Percentiles rank a stretch among this genome's conserved stretches.
Conservation (phyloP, 352 stramenopile species). For the Aphanomyces euteiches region DNA sequence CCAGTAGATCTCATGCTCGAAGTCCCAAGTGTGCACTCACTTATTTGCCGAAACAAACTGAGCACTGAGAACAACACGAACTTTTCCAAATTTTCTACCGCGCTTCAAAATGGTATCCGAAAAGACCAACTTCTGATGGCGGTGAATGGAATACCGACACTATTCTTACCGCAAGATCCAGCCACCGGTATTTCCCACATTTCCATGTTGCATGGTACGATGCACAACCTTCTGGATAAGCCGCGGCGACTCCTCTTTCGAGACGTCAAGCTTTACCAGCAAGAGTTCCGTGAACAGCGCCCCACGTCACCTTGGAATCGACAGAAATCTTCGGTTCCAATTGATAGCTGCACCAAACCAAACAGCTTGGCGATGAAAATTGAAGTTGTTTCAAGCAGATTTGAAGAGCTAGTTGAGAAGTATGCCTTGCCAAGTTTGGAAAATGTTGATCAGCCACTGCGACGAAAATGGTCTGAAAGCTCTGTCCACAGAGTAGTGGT, state of each 20-base stretch:
- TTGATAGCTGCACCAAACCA: not conserved
- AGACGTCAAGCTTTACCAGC: conserved; percentile 39
- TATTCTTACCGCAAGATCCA: conserved; percentile 32
- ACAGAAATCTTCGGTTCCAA: not conserved
- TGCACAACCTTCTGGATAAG: conserved; percentile 28
- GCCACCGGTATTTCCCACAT: conserved; percentile 13
- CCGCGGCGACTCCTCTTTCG: conserved; percentile 36
- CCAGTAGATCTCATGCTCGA: conserved; percentile 44
- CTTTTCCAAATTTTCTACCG: not conserved
- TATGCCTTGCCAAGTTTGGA: not conserved
- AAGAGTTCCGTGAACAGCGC: conserved; percentile 35
- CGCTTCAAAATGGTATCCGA: conserved; percentile 36
- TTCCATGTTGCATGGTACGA: conserved; percentile 25
- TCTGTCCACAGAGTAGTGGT: not conserved
- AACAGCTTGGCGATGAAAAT: not conserved
- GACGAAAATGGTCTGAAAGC: not conserved
- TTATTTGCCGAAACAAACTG: not conserved
- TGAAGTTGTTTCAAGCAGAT: conserved; percentile 4
- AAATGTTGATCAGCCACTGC: not conserved
- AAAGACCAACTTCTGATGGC: conserved; percentile 42
- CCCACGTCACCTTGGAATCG: conserved; percentile 43
- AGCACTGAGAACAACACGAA: not conserved
- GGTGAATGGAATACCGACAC: conserved; percentile 44
- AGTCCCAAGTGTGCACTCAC: conserved; percentile 40
- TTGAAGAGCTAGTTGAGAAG: conserved; percentile 28